Evolutionary conservation across 2,329 filamentous ascomycete genomes (phyloP).

Genomic region (Balansia obtecta): DNA sequence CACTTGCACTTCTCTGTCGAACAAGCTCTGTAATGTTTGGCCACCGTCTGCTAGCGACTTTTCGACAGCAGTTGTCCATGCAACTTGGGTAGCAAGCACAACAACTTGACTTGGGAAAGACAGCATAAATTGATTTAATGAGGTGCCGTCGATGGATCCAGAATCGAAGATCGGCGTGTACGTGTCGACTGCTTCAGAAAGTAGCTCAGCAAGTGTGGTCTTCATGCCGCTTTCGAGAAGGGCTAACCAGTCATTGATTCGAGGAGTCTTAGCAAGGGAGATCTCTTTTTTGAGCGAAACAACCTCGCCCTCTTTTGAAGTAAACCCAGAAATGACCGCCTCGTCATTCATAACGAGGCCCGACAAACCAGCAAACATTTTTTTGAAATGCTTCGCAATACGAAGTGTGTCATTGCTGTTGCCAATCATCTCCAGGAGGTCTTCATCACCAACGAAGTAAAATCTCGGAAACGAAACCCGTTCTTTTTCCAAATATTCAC

Average conservation of each 20-base stretch:
- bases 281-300: conserved; percentile 84
- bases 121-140: conserved; percentile 69
- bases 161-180: conserved; percentile 70
- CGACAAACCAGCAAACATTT: conserved; percentile 97
- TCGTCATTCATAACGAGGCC: conserved; percentile 84
- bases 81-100: conserved; percentile 84
- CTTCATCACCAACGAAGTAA: conserved; percentile 98
- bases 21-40: conserved; percentile 53
- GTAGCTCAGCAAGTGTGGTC: conserved; percentile 75
- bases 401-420: conserved; percentile 96
- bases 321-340: conserved; percentile 78
- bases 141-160: conserved; percentile 53
- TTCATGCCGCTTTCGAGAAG: conserved; percentile 92
- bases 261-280: conserved; percentile 81
- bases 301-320: conserved; percentile 87
- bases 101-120: conserved; percentile 89
- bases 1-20: conserved; percentile 72
- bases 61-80: conserved; percentile 85
- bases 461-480: conserved; percentile 95
- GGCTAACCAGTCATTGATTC: conserved; percentile 98
- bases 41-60: conserved; percentile 62
- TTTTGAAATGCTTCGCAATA: conserved; percentile 97
- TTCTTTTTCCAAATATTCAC: conserved; percentile 96
- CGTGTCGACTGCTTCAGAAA: conserved; percentile 73
- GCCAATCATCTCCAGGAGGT: conserved; percentile 96